Evolutionary conservation across 2,329 filamentous ascomycete genomes (phyloP), one percentile per base, ranked within the genome.

Genomic region (Taxawa tesnikishii): DNA sequence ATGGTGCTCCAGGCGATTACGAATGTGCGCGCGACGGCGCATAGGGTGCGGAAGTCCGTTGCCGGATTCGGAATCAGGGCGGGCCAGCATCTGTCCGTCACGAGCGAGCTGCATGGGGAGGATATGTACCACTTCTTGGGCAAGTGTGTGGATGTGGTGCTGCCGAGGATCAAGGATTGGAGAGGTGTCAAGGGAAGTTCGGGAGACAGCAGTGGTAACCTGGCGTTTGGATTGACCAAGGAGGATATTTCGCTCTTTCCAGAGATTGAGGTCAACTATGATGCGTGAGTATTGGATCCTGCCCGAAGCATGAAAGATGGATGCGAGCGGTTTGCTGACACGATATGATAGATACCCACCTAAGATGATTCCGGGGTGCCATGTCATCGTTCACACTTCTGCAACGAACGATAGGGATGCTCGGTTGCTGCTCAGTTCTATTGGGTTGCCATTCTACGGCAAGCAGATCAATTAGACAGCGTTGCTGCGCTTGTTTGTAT

Each of bases 161-260:
- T 96, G 53, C 90, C 90, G 24, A 82, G 78, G 51, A 92, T 98
- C 59, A 98, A 96, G 67, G 90, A 98, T 46, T 98, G 84, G 81
- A 74, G 73, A 34, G 90, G 90, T 38, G 65, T 82, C n/a, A 71
- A 72, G 45, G 76, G 75, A 29, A 72, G 64, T 26, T 83, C 83
- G 24, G 90, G 90, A 50, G 90, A 98, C 55, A 77, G 75, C 50
- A 79, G 79, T 39, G 90, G 90, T 23, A 94, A 96, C 56, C 69
- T 98, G 44, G 70, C 68, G 7, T 88, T 87, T 55, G 90, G 90
- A 44, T 67, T 98, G 46, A 69, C 68, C 10, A 67, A 78, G 4
- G 77, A 83, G 37, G 74, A 80, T 44, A 75, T 94, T 47, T 75
- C 79, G 31, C 64, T 83, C 43, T 98, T 96, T 61, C 90, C 90